phyloP scores from a whole-genome alignment of 257 asterid genomes.

The Solanum ossicruentum region DNA sequence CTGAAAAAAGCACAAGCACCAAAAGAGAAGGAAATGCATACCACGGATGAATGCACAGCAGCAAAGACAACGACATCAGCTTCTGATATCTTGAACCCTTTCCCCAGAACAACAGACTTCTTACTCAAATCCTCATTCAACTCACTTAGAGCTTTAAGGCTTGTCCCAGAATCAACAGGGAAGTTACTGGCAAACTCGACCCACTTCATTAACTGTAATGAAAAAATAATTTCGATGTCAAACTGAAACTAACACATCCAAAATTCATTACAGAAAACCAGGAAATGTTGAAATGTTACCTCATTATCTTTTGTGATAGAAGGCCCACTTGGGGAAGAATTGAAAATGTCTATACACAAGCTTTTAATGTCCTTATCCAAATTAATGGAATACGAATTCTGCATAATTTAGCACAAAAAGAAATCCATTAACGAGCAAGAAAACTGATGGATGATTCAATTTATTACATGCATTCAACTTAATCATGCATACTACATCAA shows the following conservation, averaged over 20 bases:
- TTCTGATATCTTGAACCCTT: constrained; percentile 43
- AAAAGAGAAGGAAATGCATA: constrained; percentile 9
- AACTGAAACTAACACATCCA: not conserved
- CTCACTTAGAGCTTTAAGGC: constrained; percentile 28
- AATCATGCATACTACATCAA: not conserved
- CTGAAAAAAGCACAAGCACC: not conserved
- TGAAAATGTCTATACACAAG: constrained; percentile 29
- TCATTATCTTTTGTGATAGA: constrained; percentile 20
- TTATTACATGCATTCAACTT: not conserved
- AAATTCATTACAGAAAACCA: not conserved
- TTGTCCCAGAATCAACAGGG: constrained; percentile 16
- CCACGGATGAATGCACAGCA: constrained; percentile 53
- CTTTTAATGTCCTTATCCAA: constrained; percentile 34
- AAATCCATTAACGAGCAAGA: not conserved
- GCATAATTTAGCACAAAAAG: constrained; percentile 4
- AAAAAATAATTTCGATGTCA: not conserved
- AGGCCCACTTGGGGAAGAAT: constrained; percentile 26
- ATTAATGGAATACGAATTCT: constrained; percentile 25
- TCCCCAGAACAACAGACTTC: constrained; percentile 52
- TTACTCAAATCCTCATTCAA: constrained; percentile 60
- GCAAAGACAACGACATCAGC: constrained; percentile 68
- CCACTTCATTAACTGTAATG: constrained; percentile 58
- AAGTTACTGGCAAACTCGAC: constrained; percentile 36
- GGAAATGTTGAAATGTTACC: constrained; percentile 20
- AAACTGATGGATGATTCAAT: not conserved